phyloP scores from a whole-genome alignment of 441 rosid genomes.

The Gossypium lobatum region DNA sequence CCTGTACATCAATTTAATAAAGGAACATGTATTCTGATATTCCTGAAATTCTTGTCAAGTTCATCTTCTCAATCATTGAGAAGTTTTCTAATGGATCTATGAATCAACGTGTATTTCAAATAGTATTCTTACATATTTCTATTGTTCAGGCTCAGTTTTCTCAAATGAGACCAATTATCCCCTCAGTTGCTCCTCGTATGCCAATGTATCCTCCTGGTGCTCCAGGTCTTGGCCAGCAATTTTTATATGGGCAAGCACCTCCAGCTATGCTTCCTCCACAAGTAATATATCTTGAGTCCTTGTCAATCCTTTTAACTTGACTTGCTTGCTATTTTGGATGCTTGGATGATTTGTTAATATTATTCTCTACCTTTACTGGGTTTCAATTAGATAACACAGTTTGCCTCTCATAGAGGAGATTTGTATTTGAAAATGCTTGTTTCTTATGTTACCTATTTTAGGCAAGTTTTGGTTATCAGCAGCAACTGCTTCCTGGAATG shows the following conservation, averaged over 20 bases:
- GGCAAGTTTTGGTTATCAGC: conserved; percentile 46
- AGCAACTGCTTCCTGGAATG: conserved; percentile 44
- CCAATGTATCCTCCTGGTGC: conserved; percentile 59
- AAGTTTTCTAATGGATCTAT: neutral
- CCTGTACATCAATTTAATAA: neutral
- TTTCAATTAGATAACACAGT: neutral
- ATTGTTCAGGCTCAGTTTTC: conserved; percentile 54
- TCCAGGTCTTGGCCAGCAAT: conserved; percentile 48
- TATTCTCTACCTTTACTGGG: neutral
- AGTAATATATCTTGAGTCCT: conserved; percentile 20
- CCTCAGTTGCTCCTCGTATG: conserved; percentile 49
- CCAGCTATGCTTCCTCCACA: conserved; percentile 62
- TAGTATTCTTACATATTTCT: neutral
- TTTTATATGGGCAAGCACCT: conserved; percentile 65
- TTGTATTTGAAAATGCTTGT: neutral
- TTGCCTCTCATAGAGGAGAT: neutral
- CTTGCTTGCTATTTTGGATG: neutral
- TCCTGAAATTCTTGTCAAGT: neutral
- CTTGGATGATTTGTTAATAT: neutral
- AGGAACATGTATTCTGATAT: neutral
- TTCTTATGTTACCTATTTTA: neutral
- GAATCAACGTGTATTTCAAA: neutral
- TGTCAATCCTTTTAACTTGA: neutral
- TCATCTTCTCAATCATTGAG: neutral
- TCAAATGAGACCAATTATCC: conserved; percentile 62